phyloP scores from a whole-genome alignment of 1,139 yeast genomes.

The Sugiyamaella sp. region DNA sequence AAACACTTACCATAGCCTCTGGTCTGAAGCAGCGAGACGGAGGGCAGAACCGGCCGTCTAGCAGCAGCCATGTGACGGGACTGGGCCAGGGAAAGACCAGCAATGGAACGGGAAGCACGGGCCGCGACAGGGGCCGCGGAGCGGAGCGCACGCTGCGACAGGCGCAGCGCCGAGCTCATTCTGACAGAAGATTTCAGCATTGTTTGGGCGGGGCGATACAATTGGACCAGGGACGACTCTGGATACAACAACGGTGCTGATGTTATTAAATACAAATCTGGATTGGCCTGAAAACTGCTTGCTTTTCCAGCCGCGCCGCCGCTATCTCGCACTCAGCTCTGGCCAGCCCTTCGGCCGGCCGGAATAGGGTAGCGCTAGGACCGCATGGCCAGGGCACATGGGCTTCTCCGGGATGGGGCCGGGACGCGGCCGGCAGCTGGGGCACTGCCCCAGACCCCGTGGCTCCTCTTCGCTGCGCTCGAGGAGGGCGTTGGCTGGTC shows the following conservation, averaged over 20 bases:
- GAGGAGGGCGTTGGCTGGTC: background rate
- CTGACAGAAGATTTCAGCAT: constrained; percentile 20
- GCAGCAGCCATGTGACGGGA: constrained; percentile 9
- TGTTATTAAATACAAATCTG: background rate
- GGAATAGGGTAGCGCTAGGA: too few species aligned
- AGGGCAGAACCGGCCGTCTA: constrained; percentile 12
- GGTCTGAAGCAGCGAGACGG: constrained; percentile 9
- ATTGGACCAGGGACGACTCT: too few species aligned
- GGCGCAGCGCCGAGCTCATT: constrained; percentile 10
- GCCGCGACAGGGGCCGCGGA: constrained; percentile 7
- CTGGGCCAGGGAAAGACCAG: background rate
- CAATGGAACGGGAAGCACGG: constrained; percentile 5
- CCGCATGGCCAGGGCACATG: too few species aligned
- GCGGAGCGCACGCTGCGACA: constrained; percentile 13
- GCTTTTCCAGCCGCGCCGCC: background rate
- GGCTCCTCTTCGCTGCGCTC: background rate
- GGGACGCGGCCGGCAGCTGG: background rate
- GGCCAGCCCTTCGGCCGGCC: too few species aligned
- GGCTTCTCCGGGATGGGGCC: too few species aligned
- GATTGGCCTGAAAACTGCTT: background rate
- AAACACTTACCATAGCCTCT: constrained; percentile 19
- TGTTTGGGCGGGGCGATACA: background rate
- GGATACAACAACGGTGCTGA: too few species aligned
- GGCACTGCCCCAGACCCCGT: background rate
- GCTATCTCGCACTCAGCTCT: too few species aligned